These are phyloP conservation scores for Ustilago sp. DNA, from an alignment of 1,284 basidiomycete genomes.

Conservation along the genomic window DNA sequence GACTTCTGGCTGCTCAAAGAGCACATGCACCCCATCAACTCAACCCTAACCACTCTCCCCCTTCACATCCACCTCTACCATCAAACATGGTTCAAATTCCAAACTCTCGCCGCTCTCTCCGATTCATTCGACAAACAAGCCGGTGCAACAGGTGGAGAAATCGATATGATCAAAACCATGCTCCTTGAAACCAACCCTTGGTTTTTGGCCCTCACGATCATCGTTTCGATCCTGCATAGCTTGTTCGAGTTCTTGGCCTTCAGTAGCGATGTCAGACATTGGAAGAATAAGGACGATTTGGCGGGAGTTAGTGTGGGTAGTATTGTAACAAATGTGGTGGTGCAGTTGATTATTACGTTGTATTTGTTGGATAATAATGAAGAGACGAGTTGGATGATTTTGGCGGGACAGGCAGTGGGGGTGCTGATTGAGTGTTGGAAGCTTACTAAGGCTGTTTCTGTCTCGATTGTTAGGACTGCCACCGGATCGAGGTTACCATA, in stretches of 20 bases:
- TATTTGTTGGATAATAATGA: constrained; percentile 95
- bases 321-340: constrained; percentile 89
- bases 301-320: constrained; percentile 74
- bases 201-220: constrained; percentile 79
- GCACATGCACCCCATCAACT: constrained; percentile 69
- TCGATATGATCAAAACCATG: constrained; percentile 58
- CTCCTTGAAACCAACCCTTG: constrained; percentile 85
- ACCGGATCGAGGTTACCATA: constrained; percentile 81
- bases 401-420: constrained; percentile 81
- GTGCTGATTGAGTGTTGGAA: constrained; percentile 96
- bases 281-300: constrained; percentile 84
- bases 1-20: constrained; percentile 80
- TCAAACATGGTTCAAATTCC: constrained; percentile 72
- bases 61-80: constrained; percentile 86
- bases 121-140: constrained; percentile 78
- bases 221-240: constrained; percentile 87
- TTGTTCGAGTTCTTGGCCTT: constrained; percentile 73
- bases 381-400: constrained; percentile 94
- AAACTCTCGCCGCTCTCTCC: constrained; percentile 58
- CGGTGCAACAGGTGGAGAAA: constrained; percentile 80
- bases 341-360: constrained; percentile 82
- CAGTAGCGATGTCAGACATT: constrained; percentile 86
- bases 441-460: constrained; percentile 81
- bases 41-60: constrained; percentile 73
- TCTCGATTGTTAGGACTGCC: constrained; percentile 75